These are phyloP conservation scores for Saussurea involucrata DNA, from an alignment of 129 eudicot species.

Conservation along the genomic window DNA sequence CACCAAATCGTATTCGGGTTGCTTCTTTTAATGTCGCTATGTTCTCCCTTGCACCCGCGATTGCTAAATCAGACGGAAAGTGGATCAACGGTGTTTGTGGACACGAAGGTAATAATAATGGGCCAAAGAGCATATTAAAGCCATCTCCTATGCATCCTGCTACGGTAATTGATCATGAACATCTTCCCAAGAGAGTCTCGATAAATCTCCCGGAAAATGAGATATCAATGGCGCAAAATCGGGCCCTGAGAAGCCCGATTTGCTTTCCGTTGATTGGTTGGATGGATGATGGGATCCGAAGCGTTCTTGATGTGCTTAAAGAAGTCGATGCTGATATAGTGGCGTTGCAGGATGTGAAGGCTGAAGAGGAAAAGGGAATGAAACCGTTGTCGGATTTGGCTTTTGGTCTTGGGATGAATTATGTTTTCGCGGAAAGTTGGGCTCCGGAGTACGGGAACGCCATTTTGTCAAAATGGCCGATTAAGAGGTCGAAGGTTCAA, in stretches of 20 bases:
- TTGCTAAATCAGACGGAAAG: conserved; percentile 45
- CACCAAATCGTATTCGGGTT: conserved; percentile 48
- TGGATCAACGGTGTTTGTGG: conserved; percentile 40
- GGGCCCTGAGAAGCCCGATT: conserved; percentile 73
- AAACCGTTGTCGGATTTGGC: conserved; percentile 85
- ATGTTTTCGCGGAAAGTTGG: conserved; percentile 96
- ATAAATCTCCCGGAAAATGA: conserved; percentile 90
- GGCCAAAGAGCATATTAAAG: conserved; percentile 67
- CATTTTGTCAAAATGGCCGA: conserved; percentile 87
- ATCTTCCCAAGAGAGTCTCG: conserved; percentile 42
- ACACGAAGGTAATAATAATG: conserved; percentile 18
- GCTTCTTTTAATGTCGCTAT: conserved; percentile 88
- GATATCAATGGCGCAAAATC: conserved; percentile 72
- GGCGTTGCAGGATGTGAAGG: conserved; percentile 94
- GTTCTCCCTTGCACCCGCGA: conserved; percentile 82
- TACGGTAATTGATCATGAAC: conserved; percentile 8
- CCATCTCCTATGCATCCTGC: conserved; percentile 53
- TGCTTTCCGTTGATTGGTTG: conserved; percentile 62
- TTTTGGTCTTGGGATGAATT: conserved; percentile 77
- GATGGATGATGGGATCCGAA: conserved; percentile 49
- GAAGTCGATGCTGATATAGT: conserved; percentile 88
- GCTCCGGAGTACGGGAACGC: conserved; percentile 97
- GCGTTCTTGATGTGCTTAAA: conserved; percentile 73
- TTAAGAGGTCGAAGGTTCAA: conserved; percentile 71
- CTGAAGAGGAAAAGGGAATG: conserved; percentile 80